Evolutionary conservation across 1,284 basidiomycete species (phyloP).

Genomic region (Marasmius oreades): DNA sequence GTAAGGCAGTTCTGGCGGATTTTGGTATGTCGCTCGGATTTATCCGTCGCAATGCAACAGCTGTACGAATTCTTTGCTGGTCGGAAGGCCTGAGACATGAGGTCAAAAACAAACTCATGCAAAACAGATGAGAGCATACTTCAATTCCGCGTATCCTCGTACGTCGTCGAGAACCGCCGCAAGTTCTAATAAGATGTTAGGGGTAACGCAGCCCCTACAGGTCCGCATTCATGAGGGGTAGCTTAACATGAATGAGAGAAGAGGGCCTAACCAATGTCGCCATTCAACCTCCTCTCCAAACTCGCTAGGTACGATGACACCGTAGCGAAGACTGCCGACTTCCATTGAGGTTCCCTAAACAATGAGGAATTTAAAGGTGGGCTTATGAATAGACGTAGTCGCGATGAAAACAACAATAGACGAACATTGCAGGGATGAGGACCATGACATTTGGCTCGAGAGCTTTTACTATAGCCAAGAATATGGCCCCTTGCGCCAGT

Average conservation of each 20-base stretch:
- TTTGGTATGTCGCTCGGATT: constrained; percentile 53
- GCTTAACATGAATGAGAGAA: background rate
- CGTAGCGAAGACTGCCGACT: constrained; percentile 60
- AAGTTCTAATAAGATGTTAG: constrained; percentile 48
- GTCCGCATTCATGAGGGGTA: constrained; percentile 8
- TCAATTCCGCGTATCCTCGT: constrained; percentile 49
- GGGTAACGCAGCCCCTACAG: constrained; percentile 68
- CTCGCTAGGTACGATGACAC: constrained; percentile 38
- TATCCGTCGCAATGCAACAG: constrained; percentile 48
- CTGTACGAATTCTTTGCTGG: constrained; percentile 56
- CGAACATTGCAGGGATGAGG: constrained; percentile 51
- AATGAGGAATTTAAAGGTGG: constrained; percentile 3
- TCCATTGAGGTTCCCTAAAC: constrained; percentile 46
- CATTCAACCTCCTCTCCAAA: constrained; percentile 65
- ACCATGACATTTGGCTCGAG: constrained; percentile 64
- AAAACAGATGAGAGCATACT: constrained; percentile 29
- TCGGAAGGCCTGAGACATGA: constrained; percentile 43
- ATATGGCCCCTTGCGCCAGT: constrained; percentile 27
- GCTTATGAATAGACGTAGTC: background rate
- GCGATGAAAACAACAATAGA: background rate
- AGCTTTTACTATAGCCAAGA: constrained; percentile 67
- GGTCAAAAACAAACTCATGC: constrained; percentile 5
- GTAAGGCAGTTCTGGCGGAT: constrained; percentile 27
- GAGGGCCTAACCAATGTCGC: constrained; percentile 60
- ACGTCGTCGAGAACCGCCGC: constrained; percentile 41